phyloP scores from a whole-genome alignment of 805 yeast species.

The Candida chauliodis region DNA sequence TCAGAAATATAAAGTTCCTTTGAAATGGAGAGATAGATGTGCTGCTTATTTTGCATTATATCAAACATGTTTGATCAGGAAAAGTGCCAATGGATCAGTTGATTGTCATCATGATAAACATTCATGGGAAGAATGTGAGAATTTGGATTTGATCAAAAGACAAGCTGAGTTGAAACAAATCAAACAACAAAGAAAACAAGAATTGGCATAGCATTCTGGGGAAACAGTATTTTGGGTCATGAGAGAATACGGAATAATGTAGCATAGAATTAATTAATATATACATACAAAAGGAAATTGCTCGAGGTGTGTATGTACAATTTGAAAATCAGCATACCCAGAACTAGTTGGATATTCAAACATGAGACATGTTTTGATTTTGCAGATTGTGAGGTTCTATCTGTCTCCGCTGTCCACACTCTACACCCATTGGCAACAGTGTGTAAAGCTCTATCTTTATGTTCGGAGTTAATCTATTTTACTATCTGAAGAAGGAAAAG shows the following conservation, averaged over 20 bases:
- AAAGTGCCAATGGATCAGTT: slow-evolving; percentile 39
- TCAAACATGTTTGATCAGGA: slow-evolving; percentile 42
- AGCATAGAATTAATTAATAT: slow-evolving; percentile 4
- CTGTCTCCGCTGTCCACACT: slow-evolving; percentile 50
- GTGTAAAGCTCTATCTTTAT: slow-evolving; percentile 40
- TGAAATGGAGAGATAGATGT: slow-evolving; percentile 81
- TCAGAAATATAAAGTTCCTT: slow-evolving; percentile 74
- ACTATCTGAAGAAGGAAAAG: slow-evolving; percentile 1
- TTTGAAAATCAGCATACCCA: not conserved
- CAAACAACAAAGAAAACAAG: slow-evolving; percentile 17
- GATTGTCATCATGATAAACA: slow-evolving; percentile 77
- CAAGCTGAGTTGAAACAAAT: slow-evolving; percentile 63
- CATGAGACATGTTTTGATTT: not conserved
- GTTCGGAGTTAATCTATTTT: slow-evolving; percentile 27
- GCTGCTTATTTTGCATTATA: slow-evolving; percentile 51
- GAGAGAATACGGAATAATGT: too few relatives aligned
- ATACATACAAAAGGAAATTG: not conserved
- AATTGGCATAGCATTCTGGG: not conserved
- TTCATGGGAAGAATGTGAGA: slow-evolving; percentile 81
- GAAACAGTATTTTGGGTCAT: too few relatives aligned
- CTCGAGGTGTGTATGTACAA: not conserved
- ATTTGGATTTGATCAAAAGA: slow-evolving; percentile 76
- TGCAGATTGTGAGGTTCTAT: slow-evolving; percentile 12
- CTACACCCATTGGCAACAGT: slow-evolving; percentile 23
- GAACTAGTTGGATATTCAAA: not conserved